Evolutionary conservation across 1,284 basidiomycete species (phyloP), one percentile per base, ranked within the genome.

Genomic region (Agroathelia rolfsii): DNA sequence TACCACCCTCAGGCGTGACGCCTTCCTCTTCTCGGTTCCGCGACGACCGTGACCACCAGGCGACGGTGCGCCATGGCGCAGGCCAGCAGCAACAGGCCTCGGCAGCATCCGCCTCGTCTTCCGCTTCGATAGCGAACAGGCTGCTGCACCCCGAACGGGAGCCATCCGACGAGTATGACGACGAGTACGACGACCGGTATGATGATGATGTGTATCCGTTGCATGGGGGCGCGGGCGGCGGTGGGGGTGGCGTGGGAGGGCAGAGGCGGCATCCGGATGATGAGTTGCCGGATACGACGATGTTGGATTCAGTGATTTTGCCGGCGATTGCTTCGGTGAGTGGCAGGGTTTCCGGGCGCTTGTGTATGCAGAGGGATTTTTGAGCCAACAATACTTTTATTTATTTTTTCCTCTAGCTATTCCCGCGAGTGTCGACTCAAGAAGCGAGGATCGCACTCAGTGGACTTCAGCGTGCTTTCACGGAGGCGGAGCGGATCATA

Each of bases 271-370:
- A 64, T 22, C 46, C 74, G 16, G 66, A 69, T 9, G 76, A 77
- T 18, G 83, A 85, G 30, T 68, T 86, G 26, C 79, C 83, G 8
- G 84, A 87, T 48, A 84, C 80, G 17, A 79, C 83, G 15, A 94
- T 96, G 77, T 64, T 95, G 28, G 88, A 94, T 49, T 88, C 87
- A n/a, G 92, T 96, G 20, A 81, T 95, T 38, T 61, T 94, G 22
- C 92, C 92, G 14, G 90, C 89, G 11, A 81, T 95, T 45, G 84
- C 86, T 34, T 92, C 85, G 44, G 92, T 94, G 46, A 56, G 81
- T 66, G 1, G 22, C 24, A 34, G 20, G 35, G 36, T 28, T 34
- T 34, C 32, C 16, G 17, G 22, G n/a, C n/a, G 27, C 28, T 17
- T 38, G 21, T 30, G 20, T 30, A n/a, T n/a, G n/a, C n/a, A n/a